A percentile compares a stretch with the other conserved stretches of the same genome.
phyloP scores from a whole-genome alignment of 2,329 filamentous ascomycete genomes.

The Ophiocordyceps camponoti-leonardi region DNA sequence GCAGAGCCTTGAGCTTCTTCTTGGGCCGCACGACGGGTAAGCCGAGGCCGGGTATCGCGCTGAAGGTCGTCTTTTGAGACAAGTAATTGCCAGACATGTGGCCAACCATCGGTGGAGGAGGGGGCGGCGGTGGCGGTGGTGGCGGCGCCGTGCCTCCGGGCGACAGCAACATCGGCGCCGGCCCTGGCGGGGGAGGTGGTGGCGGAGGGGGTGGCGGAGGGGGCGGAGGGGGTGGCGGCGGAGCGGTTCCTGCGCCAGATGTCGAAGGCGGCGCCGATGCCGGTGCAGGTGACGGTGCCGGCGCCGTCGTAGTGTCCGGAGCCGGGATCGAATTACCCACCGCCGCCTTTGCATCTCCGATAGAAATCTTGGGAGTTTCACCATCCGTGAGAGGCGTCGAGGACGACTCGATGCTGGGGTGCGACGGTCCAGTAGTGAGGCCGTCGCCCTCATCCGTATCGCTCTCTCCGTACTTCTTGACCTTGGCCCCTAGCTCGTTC shows the following conservation, averaged over 20 bases:
- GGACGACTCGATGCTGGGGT: conserved; percentile 57
- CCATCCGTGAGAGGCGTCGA: conserved; percentile 50
- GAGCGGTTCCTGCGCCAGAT: conserved; percentile 4
- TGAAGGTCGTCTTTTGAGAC: conserved; percentile 40
- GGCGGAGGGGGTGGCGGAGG: conserved; percentile 16
- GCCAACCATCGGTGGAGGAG: conserved; percentile 50
- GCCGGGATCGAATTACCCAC: neutral
- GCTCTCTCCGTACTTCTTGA: conserved; percentile 55
- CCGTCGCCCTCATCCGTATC: conserved; percentile 53
- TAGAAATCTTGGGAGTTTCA: conserved; percentile 39
- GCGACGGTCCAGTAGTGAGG: conserved; percentile 56
- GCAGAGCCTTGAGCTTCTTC: conserved; percentile 98
- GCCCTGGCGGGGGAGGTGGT: conserved; percentile 20
- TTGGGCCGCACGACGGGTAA: conserved; percentile 77
- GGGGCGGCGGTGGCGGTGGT: conserved; percentile 37
- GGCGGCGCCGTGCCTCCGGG: conserved; percentile 15
- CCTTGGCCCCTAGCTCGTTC: conserved; percentile 57
- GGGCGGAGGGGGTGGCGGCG: conserved; percentile 21
- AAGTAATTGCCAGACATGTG: conserved; percentile 63
- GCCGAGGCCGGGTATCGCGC: conserved; percentile 39
- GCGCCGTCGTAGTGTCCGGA: neutral
- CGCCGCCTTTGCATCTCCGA: conserved; percentile 25
- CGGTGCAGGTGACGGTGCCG: neutral
- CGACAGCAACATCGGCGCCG: conserved; percentile 16
- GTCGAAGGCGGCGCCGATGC: neutral